These are phyloP conservation scores for Lactarius pseudohatsudake DNA, from an alignment of 768 basidiomycete species.

Conservation along the genomic window DNA sequence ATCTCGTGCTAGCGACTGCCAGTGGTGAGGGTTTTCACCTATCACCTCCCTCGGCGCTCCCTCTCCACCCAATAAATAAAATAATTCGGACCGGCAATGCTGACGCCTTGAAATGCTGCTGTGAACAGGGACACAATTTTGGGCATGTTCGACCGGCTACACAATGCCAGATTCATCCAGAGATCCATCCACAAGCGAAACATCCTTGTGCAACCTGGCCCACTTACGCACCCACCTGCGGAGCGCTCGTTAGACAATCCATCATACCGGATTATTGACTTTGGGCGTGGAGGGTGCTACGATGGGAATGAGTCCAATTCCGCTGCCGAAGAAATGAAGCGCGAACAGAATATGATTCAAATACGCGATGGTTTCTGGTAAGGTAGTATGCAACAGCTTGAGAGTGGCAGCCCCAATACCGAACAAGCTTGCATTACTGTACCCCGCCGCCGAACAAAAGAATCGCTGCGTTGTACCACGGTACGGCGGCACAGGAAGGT, in stretches of 20 bases:
- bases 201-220: conserved; percentile 45
- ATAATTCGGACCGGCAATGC: background rate
- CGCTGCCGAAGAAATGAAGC: background rate
- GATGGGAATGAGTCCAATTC: background rate
- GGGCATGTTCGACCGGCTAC: conserved; percentile 44
- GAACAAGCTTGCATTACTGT: no score
- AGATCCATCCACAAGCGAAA: conserved; percentile 46
- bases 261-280: conserved; percentile 52
- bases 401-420: no score
- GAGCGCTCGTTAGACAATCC: conserved; percentile 34
- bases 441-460: no score
- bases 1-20: conserved; percentile 2
- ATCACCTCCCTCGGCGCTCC: background rate
- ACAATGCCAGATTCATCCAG: conserved; percentile 41
- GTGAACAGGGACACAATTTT: conserved; percentile 31
- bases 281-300: conserved; percentile 38
- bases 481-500: no score
- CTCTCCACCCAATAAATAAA: background rate
- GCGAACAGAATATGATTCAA: no score
- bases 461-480: no score
- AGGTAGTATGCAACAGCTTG: no score
- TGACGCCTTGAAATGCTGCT: background rate
- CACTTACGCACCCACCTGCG: conserved; percentile 37
- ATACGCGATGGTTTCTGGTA: no score
- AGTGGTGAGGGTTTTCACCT: conserved; percentile 3